Base-by-base conservation (phyloP, 305 asterid genomes). In the Coffea humblotiana region DNA sequence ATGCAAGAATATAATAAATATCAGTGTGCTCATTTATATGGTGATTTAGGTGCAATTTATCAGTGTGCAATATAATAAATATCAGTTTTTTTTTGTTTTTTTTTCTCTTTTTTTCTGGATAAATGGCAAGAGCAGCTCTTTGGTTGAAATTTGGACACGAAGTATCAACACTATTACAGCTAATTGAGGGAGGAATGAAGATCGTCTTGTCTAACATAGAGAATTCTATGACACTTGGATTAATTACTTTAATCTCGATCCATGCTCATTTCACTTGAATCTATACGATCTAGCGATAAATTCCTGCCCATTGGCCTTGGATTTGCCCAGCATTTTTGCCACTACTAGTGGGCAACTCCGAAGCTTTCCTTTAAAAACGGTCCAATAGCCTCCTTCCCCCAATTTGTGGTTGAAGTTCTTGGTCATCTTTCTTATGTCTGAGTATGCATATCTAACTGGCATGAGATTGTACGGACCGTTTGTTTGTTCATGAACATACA, bases 351-450 rank as follows among this genome's bases (percentile, higher is more conserved):
- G 71, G 19, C 80, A 74, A 77, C 74, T 77, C 32, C 64, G 60
- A 67, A 77, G 80, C 64, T 77, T 67, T 8, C 74, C 80, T 77
- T 66, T 77, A 35, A 14, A 77, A 12, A 77, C 65, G 15, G 83
- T 81, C 19, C 91, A 89, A 73, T 79, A 83, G 18, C 79, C 81
- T 47, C 90, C 89, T 77, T 76, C 82, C 1, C 92, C 90, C 79
- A 88, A n/a, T 78, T 85, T 83, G 19, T 83, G 74, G 63, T 82
- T 77, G 77, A 88, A 87, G 32, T 83, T 85, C 2, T 69, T 68
- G 2, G 88, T 82, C 86, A 88, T 90, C 79, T 78, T 88, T 71
- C 82, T 88, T 54, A 88, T 84, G 76, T 89, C 85, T 6, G 82
- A 68, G 23, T 80, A 85, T 58, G 75, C 75, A 61, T 89, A 89